phyloP scores from a whole-genome alignment of 495 filamentous ascomycete genomes.

The Penicillium odoratum region DNA sequence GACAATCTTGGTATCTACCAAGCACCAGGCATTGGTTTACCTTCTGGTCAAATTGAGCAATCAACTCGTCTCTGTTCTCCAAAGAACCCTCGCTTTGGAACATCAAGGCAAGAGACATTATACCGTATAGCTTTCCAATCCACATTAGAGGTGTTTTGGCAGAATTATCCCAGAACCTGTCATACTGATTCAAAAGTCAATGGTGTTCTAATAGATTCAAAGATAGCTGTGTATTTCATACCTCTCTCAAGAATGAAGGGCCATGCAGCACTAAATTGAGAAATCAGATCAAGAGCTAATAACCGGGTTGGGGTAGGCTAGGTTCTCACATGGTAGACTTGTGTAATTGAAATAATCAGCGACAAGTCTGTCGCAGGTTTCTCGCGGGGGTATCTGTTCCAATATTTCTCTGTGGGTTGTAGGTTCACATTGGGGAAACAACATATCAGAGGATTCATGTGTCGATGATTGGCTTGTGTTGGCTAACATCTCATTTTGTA shows the following conservation, averaged over 20 bases:
- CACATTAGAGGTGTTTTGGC: constrained; percentile 26
- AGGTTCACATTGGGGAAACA: constrained; percentile 6
- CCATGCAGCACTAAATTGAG: constrained; percentile 19
- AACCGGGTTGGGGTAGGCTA: background rate
- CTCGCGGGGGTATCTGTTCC: constrained; percentile 9
- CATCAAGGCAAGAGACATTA: constrained; percentile 24
- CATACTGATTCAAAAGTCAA: constrained; percentile 23
- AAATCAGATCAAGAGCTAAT: background rate
- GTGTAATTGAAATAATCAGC: constrained; percentile 15
- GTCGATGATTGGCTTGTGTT: background rate
- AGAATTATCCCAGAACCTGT: constrained; percentile 29
- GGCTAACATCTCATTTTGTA: constrained; percentile 48
- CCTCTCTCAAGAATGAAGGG: constrained; percentile 19
- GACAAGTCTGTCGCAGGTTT: constrained; percentile 16
- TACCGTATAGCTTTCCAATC: constrained; percentile 32
- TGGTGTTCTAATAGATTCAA: background rate
- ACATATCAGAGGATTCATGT: constrained; percentile 4
- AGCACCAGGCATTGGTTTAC: constrained; percentile 37
- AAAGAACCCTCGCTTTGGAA: constrained; percentile 10
- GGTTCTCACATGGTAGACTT: constrained; percentile 7
- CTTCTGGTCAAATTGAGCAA: constrained; percentile 29
- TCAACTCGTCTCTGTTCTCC: background rate
- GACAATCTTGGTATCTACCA: constrained; percentile 43
- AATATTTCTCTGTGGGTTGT: constrained; percentile 16
- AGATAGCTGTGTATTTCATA: background rate